Base-by-base conservation (phyloP, 805 yeast species). In the Metschnikowia sp. region DNA sequence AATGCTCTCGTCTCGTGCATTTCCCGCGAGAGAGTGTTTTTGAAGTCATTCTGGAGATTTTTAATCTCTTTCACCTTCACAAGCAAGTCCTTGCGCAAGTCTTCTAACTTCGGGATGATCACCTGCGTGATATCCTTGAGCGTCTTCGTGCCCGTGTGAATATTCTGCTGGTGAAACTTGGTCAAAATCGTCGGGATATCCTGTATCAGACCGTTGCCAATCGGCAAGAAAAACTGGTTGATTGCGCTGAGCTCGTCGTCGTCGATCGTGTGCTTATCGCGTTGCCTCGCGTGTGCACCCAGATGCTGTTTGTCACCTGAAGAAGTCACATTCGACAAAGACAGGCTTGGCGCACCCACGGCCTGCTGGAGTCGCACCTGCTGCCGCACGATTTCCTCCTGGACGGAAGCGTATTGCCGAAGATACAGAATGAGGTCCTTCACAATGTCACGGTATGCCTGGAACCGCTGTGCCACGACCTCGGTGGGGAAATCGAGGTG, bases 41-140 rank as follows among this genome's bases (percentile, higher is more conserved):
- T 85, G 72, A 94, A 92, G 66, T 92, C 97, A 36, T 88, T 82
- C 55, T 86, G 84, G 49, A 91, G 70, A 36, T 86, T 79, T 63
- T 82, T 86, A 58, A 90, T 91, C 65, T 90, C 97, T 64, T 86
- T 87, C 52, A 92, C 89, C 60, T 91, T 90, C 43, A 87, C 82
- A 49, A 84, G 68, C 52, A 92, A 70, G 65, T 92, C 98, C 51
- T 87, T 78, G 58, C 64, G 78, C 59, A 79, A 70, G 54, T 78
- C 81, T 53, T 79, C 83, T 42, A 79, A 63, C 57, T 79, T 74
- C 36, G 84, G 84, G 18, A 79, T 69, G 33, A 79, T 66, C 47
- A 76, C 68, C 39, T 66, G 61, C 35, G 74, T 72, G 48, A 79
- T 64, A 36, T 78, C 82, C 59, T 77, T 78, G 51, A 74, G 71